phyloP scores from a whole-genome alignment of 1,284 basidiomycete genomes.

The Moesziomyces sp. region DNA sequence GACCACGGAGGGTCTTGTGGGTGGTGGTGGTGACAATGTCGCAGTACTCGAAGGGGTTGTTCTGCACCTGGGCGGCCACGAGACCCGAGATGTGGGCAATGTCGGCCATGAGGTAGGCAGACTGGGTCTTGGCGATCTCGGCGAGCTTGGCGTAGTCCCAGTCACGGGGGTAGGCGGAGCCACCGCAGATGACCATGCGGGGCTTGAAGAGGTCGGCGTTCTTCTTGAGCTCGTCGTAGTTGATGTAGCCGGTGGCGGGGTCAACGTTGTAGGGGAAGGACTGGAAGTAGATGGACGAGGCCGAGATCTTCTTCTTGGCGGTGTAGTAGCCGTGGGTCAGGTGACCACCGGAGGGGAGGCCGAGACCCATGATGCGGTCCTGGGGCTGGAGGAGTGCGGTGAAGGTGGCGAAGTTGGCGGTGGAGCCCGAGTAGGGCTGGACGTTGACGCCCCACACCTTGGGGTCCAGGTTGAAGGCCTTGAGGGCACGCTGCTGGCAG shows the following conservation, averaged over 20 bases:
- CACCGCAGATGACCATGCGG: slow-evolving; percentile 94
- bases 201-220: slow-evolving; percentile 98
- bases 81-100: slow-evolving; percentile 98
- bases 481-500: slow-evolving; percentile 92
- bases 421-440: slow-evolving; percentile 91
- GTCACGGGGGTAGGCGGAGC: slow-evolving; percentile 97
- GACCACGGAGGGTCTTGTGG: slow-evolving; percentile 99
- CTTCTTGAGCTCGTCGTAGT: slow-evolving; percentile 83
- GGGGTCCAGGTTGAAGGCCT: slow-evolving; percentile 95
- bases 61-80: slow-evolving; percentile 90
- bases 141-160: slow-evolving; percentile 81
- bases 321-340: slow-evolving; percentile 99
- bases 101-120: slow-evolving; percentile 81
- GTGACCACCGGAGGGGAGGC: slow-evolving; percentile 97
- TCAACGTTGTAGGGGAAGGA: slow-evolving; percentile 91
- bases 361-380: slow-evolving; percentile 99
- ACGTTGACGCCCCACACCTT: slow-evolving; percentile 97
- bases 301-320: slow-evolving; percentile 99
- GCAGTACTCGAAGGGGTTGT: slow-evolving; percentile 94
- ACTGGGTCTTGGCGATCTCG: slow-evolving; percentile 85
- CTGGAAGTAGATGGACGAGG: slow-evolving; percentile 99
- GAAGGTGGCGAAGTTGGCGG: slow-evolving; percentile 88
- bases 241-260: slow-evolving; percentile 81
- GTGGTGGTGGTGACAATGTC: slow-evolving; percentile 77
- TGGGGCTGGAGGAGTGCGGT: slow-evolving; percentile 97